These are phyloP conservation scores for Populus alba DNA, from an alignment of 345 rosid genomes.

Conservation along the genomic window DNA sequence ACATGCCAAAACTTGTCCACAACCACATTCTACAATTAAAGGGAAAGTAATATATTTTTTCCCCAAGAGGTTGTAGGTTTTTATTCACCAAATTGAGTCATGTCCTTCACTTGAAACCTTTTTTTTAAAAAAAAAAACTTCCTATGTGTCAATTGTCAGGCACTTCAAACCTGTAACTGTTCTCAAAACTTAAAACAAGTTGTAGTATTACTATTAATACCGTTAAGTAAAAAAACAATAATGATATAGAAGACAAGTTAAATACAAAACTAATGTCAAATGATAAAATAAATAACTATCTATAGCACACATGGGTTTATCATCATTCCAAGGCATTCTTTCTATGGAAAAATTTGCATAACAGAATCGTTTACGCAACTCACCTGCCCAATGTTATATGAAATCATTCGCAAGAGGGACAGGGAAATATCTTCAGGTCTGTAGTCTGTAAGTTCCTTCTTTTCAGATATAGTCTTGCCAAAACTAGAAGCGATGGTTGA, in stretches of 20 bases:
- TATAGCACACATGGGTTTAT: background rate
- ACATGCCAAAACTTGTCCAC: background rate
- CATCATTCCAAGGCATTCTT: background rate
- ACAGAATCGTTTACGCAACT: constrained; percentile 9
- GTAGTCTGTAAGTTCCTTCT: constrained; percentile 87
- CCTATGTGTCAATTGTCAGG: background rate
- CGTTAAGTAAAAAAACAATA: background rate
- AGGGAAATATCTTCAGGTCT: constrained; percentile 95
- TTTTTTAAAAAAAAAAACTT: background rate
- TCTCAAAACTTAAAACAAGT: background rate
- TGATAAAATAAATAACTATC: background rate
- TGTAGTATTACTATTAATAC: background rate
- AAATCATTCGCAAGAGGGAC: constrained; percentile 97
- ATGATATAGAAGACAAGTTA: background rate
- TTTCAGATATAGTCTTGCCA: constrained; percentile 92
- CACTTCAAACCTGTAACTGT: background rate
- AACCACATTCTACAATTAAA: background rate
- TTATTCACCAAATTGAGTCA: background rate
- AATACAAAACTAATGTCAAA: background rate
- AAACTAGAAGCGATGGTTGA: constrained; percentile 98
- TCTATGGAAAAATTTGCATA: background rate
- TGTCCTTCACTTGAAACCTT: background rate
- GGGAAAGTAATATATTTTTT: background rate
- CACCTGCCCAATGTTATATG: constrained; percentile 98
- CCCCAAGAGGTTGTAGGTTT: background rate